phyloP scores from a whole-genome alignment of 2,329 filamentous ascomycete genomes.

The Lomentospora prolificans region DNA sequence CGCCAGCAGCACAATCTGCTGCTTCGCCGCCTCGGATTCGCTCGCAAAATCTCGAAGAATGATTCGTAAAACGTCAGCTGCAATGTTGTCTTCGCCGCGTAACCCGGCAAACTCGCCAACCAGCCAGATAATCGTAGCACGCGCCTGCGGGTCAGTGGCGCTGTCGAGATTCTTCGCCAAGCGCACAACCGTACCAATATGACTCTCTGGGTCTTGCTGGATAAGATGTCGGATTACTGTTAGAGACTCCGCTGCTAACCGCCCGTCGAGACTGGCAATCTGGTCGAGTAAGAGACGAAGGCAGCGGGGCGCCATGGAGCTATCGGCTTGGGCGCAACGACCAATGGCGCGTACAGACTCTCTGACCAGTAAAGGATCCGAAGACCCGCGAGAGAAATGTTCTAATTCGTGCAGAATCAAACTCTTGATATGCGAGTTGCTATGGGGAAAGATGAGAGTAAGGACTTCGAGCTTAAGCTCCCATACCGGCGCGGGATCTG shows the following conservation, averaged over 20 bases:
- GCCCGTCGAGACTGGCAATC: conserved; percentile 79
- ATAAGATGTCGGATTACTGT: conserved; percentile 95
- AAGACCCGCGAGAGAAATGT: conserved; percentile 68
- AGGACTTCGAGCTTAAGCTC: conserved; percentile 85
- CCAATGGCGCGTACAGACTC: conserved; percentile 91
- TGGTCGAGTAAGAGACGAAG: conserved; percentile 75
- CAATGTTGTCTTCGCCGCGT: conserved; percentile 77
- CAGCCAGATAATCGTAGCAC: conserved; percentile 94
- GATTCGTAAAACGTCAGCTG: conserved; percentile 83
- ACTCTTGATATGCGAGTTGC: conserved; percentile 64
- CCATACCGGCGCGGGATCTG: conserved; percentile 75
- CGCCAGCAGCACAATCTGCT: conserved; percentile 83
- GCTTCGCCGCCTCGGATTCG: conserved; percentile 77
- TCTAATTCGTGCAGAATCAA: conserved; percentile 87
- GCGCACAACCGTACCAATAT: conserved; percentile 76
- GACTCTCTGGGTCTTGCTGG: conserved; percentile 74
- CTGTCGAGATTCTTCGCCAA: conserved; percentile 87
- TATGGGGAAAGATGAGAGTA: conserved; percentile 82
- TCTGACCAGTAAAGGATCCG: conserved; percentile 66
- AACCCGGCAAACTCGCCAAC: conserved; percentile 86
- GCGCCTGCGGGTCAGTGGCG: conserved; percentile 75
- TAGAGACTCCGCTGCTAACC: conserved; percentile 80
- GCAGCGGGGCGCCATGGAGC: conserved; percentile 64
- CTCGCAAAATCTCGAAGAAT: conserved; percentile 74
- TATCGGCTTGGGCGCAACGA: conserved; percentile 75